Evolutionary conservation across 1,284 basidiomycete species (phyloP), one percentile per base, ranked within the genome.

Genomic region (Tetrapyrgos nigripes): DNA sequence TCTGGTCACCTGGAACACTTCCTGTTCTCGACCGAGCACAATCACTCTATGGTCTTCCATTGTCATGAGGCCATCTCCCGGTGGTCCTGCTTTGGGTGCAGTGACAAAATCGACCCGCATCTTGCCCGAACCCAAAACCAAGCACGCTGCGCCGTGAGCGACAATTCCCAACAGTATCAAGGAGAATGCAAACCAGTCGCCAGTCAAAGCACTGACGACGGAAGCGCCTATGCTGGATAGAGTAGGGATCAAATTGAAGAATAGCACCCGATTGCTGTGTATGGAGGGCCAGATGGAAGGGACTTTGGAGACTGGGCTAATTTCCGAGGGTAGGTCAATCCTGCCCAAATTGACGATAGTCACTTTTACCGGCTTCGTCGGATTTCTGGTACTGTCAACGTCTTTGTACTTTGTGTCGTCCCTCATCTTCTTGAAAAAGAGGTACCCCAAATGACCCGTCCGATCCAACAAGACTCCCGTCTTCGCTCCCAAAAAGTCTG

Each of bases 151-250:
- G 1, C 74, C 72, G 46, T 54, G 68, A 13, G 68, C 57, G 24
- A 73, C 0, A 26, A 70, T 68, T 10, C 72, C 74, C 28, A 74
- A 52, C 19, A 75, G 62, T 28, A 75, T 73, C 65, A 73, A 48
- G 11, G 63, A 55, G 49, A 71, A 71, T 27, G 62, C 57, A 35
- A 58, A 70, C 72, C 72, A 73, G 28, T 73, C 72, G 2, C 31
- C 1, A 37, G 65, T 64, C 10, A 72, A 21, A 10, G 61, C 70
- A n/a, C 63, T 67, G 0, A 62, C 55, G 14, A 63, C 47, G 50
- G 70, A 72, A 1, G 66, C 63, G 6, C 56, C 62, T 9, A 70
- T 4, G n/a, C 73, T 74, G 50, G 60, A 54, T 1, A 57, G 26
- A 14, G 74, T 74, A 3, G 72, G 63, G 28, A 73, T 55, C 55